Evolutionary conservation across 1,284 basidiomycete genomes (phyloP).

Genomic region (Cerioporus squamosus): DNA sequence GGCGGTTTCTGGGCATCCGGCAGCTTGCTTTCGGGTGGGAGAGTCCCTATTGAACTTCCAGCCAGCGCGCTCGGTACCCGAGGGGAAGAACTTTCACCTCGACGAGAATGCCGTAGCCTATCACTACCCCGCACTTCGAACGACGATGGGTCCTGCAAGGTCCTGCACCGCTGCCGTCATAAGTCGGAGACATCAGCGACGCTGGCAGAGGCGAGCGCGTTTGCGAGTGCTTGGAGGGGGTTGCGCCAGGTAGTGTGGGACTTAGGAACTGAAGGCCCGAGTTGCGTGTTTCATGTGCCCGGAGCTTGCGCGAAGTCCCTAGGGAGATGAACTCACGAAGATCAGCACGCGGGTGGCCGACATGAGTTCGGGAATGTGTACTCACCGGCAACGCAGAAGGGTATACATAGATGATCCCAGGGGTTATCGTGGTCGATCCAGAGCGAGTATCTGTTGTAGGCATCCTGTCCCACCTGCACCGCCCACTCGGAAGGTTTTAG

Average conservation of each 20-base stretch:
- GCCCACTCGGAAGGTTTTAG: neutral
- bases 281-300: too few species aligned
- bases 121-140: conserved; percentile 11
- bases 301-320: neutral
- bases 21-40: neutral
- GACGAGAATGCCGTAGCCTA: too few species aligned
- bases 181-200: neutral
- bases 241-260: neutral
- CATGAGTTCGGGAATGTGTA: neutral
- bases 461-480: neutral
- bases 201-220: neutral
- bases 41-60: neutral
- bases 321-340: neutral
- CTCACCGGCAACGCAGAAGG: neutral
- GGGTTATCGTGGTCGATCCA: too few species aligned
- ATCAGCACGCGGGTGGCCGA: conserved; percentile 7
- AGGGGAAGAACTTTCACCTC: too few species aligned
- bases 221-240: neutral
- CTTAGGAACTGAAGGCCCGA: neutral
- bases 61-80: too few species aligned
- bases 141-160: neutral
- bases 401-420: neutral
- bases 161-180: too few species aligned
- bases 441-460: neutral
- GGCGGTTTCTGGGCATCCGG: conserved; percentile 7